Base-by-base conservation (phyloP, 2,329 filamentous ascomycete species). In the Pestalotiopsis sp. region DNA sequence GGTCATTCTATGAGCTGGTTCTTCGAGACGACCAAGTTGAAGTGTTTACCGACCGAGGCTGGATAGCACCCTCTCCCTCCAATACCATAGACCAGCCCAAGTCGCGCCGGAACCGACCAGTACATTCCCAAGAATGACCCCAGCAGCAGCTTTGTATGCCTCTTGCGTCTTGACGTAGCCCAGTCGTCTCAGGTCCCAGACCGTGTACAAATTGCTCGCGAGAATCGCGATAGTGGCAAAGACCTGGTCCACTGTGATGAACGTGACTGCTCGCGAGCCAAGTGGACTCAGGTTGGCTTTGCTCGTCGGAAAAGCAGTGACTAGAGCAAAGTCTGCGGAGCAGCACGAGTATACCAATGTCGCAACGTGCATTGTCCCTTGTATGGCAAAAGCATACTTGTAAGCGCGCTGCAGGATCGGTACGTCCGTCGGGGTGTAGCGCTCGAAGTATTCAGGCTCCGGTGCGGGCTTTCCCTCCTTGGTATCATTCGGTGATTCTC, bases 61-160 rank as follows among this genome's bases (percentile, higher is more conserved):
- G 23, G 65, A 38, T 59, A 72, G 12, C 2, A 67, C 62, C 25
- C 31, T 49, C 56, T 77, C 75, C 1, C 75, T 70, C 74, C 74
- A 77, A 13, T 68, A 69, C 73, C 75, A 77, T 3, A 76, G 64
- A 0, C 69, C 75, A 11, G 69, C 67, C 70, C 72, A 74, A 23
- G 74, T 71, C 0, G 76, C 73, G 2, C 72, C 71, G 2, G 74
- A 70, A 0, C 76, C 75, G 38, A 74, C 69, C 2, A 74, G 4
- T 4, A 72, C 27, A 4, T 71, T 67, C 0, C 72, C 72, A 1
- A 59, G 3, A 14, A 72, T 4, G 2, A 73, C 49, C 4, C 27
- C 20, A 2, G 56, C 27, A 2, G 61, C 61, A 0, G 69, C 69
- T 27, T n/a, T 49, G 1, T 71, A 17, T 0, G 70, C 72, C 1